Evolutionary conservation across 2,329 filamentous ascomycete species (phyloP), one percentile per base, ranked within the genome.

Genomic region (Ilyonectria mors-panacis): DNA sequence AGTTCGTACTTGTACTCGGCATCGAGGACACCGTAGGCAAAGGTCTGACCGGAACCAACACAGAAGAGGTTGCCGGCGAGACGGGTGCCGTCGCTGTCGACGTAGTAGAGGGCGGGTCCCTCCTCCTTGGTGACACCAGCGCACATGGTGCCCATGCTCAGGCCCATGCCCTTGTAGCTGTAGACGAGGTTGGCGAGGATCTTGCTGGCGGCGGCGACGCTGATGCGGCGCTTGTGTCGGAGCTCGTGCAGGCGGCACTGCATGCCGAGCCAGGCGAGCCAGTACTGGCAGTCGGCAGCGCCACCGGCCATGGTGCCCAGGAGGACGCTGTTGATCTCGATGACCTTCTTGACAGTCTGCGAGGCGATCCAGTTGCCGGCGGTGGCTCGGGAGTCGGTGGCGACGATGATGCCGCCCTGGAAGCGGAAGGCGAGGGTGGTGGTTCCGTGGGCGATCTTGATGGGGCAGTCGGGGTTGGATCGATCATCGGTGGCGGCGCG

Each of bases 331-430:
- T 97, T 97, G 87, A 97, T 97, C 88, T 97, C 94, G 80, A 99
- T 98, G 75, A 99, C 96, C 89, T 99, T 99, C 91, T 99, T 99
- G 80, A 99, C 96, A 60, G 96, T 99, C 88, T 99, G 96, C 85
- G 94, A 97, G 73, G 96, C 96, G 84, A 99, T 99, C 96, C 96
- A 99, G 89, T 96, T 97, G 78, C 96, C 96, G 33, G 96, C 95
- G 54, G 96, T 97, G 67, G 96, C 96, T 85, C 96, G 91, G 67
- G 96, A 99, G 85, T 99, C 96, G 66, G 96, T 99, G 61, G 95
- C 95, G 59, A 99, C 95, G 79, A 99, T 97, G 84, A 99, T 98
- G 80, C 96, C 96, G 78, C 95, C 95, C 85, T 98, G 91, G 88
- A 98, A 99, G 80, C 95, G 92, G 89, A 99, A 99, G 70, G 95